Evolutionary conservation across 768 basidiomycete species (phyloP).

Genomic region (Lactarius sp.): DNA sequence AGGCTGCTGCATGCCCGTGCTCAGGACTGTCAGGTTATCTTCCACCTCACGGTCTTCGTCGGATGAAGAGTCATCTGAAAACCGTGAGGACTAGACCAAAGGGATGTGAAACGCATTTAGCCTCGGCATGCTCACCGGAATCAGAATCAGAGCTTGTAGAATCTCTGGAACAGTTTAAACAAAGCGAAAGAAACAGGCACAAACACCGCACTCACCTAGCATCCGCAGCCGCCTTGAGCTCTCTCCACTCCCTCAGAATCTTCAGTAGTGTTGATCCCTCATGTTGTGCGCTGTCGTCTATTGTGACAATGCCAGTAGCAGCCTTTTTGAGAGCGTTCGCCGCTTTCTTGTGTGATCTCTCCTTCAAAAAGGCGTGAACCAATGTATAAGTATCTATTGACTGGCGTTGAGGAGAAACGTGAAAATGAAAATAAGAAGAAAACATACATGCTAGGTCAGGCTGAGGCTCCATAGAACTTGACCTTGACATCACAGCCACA

Average conservation of each 20-base stretch:
- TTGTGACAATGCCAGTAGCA: conserved; percentile 53
- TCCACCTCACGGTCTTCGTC: conserved; percentile 12
- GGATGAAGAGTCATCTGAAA: conserved; percentile 24
- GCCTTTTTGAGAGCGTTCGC: conserved; percentile 73
- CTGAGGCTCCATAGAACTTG: neutral
- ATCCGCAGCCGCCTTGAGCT: conserved; percentile 16
- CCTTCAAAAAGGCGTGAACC: conserved; percentile 67
- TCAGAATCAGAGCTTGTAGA: conserved; percentile 26
- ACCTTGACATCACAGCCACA: neutral
- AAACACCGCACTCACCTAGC: conserved; percentile 13
- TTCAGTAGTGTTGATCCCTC: conserved; percentile 56
- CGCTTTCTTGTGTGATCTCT: conserved; percentile 61
- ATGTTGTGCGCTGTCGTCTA: conserved; percentile 48
- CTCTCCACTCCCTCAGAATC: conserved; percentile 64
- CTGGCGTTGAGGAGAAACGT: neutral
- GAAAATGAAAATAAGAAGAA: neutral
- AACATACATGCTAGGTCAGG: conserved; percentile 10
- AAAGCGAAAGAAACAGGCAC: neutral
- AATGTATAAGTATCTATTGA: conserved; percentile 65
- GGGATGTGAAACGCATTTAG: conserved; percentile 2
- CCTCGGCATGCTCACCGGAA: conserved; percentile 8
- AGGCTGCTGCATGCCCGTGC: neutral
- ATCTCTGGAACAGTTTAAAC: conserved; percentile 7
- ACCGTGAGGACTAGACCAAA: neutral
- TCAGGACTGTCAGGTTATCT: neutral